phyloP scores from a whole-genome alignment of 1,284 basidiomycete species.

The Farysia itapuensis region DNA sequence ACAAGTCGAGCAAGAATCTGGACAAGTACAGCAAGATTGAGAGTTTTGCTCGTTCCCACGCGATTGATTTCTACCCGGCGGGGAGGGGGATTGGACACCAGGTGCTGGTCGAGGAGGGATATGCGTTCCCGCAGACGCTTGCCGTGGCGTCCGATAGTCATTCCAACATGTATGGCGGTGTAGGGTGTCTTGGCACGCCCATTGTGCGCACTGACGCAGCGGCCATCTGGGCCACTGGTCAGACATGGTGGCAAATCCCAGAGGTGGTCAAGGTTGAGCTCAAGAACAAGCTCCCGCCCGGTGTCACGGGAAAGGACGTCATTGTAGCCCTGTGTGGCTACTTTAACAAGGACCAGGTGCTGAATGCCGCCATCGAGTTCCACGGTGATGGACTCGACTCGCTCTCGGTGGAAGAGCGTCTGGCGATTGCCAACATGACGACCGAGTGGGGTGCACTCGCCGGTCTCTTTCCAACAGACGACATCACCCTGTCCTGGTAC shows the following conservation, averaged over 20 bases:
- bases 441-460: slow-evolving; percentile 98
- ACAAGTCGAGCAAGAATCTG: slow-evolving; percentile 89
- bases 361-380: slow-evolving; percentile 98
- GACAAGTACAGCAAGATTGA: slow-evolving; percentile 92
- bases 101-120: slow-evolving; percentile 57
- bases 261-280: slow-evolving; percentile 94
- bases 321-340: slow-evolving; percentile 95
- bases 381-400: slow-evolving; percentile 83
- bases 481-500: slow-evolving; percentile 83
- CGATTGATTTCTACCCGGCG: slow-evolving; percentile 93
- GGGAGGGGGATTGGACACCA: slow-evolving; percentile 86
- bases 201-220: slow-evolving; percentile 79
- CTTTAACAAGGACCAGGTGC: slow-evolving; percentile 95
- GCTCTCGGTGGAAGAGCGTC: slow-evolving; percentile 83
- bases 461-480: slow-evolving; percentile 92
- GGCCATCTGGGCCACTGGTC: slow-evolving; percentile 96
- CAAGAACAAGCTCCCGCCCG: slow-evolving; percentile 75
- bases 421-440: slow-evolving; percentile 88
- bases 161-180: slow-evolving; percentile 98
- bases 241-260: slow-evolving; percentile 99
- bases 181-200: slow-evolving; percentile 94
- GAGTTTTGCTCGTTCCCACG: slow-evolving; percentile 80
- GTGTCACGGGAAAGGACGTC: slow-evolving; percentile 97
- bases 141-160: slow-evolving; percentile 88
- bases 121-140: slow-evolving; percentile 58